Percentiles rank a stretch among this genome's conserved stretches.
These are phyloP conservation scores for Trichomonascus vanleenenianus DNA, from an alignment of 805 yeast genomes.

Conservation along the genomic window DNA sequence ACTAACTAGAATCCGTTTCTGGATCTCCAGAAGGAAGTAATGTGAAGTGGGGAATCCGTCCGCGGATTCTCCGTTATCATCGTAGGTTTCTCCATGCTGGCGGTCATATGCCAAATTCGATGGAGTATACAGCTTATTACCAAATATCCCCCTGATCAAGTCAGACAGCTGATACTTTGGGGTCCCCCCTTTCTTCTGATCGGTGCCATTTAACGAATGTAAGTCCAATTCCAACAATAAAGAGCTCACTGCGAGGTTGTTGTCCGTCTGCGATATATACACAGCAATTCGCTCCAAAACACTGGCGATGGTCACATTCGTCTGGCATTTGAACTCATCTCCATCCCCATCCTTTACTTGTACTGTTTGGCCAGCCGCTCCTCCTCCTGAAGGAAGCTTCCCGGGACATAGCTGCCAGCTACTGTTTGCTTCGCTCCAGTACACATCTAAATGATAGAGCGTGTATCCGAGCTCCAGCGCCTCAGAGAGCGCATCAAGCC, in stretches of 20 bases:
- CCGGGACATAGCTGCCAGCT: constrained; percentile 52
- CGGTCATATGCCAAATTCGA: constrained; percentile 8
- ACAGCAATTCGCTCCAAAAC: constrained; percentile 21
- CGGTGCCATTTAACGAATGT: constrained; percentile 9
- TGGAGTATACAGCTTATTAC: constrained; percentile 14
- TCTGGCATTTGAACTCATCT: constrained; percentile 10
- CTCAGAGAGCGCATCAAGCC: constrained; percentile 18
- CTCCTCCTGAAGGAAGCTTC: constrained; percentile 5
- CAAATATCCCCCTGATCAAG: too few species aligned
- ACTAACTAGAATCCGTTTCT: not conserved
- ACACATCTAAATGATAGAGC: constrained; percentile 38
- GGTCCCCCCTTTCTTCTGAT: not conserved
- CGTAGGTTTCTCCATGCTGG: not conserved
- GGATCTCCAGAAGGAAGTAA: constrained; percentile 4
- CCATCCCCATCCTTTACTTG: not conserved
- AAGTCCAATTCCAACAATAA: constrained; percentile 34
- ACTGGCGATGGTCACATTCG: constrained; percentile 13
- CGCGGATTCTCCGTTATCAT: not conserved
- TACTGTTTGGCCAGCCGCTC: not conserved
- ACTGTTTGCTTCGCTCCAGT: constrained; percentile 37
- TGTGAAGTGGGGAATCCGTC: constrained; percentile 6
- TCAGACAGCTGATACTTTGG: too few species aligned
- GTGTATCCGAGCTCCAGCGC: constrained; percentile 31
- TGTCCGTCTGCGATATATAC: constrained; percentile 37
- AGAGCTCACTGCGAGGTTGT: constrained; percentile 37